These are phyloP conservation scores for Botrytis pseudocinerea DNA, from an alignment of 2,329 filamentous ascomycete species.

Conservation along the genomic window DNA sequence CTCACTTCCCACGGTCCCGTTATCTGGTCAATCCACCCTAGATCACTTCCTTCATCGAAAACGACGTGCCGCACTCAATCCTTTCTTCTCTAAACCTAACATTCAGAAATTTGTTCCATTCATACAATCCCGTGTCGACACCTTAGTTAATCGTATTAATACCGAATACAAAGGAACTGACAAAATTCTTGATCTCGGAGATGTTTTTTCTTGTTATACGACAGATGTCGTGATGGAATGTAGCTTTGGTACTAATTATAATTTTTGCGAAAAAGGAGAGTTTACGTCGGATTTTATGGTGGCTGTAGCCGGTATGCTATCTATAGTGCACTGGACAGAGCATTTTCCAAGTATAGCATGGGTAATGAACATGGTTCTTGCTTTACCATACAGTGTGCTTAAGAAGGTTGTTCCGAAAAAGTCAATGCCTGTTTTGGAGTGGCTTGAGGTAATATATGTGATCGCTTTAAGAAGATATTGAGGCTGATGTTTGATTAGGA, in stretches of 20 bases:
- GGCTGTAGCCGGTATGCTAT: neutral
- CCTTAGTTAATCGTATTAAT: neutral
- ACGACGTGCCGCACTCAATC: conserved; percentile 30
- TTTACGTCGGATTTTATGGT: conserved; percentile 16
- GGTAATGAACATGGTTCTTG: conserved; percentile 3
- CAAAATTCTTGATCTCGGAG: conserved; percentile 6
- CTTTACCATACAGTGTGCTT: conserved; percentile 7
- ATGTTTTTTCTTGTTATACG: conserved; percentile 14
- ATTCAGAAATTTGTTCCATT: conserved; percentile 17
- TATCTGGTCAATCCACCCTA: conserved; percentile 25
- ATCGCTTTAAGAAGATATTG: neutral
- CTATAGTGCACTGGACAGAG: conserved; percentile 12
- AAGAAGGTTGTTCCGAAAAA: conserved; percentile 7
- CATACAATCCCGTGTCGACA: conserved; percentile 17
- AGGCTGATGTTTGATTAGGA: neutral
- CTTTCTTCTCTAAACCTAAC: conserved; percentile 32
- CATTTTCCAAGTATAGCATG: conserved; percentile 9
- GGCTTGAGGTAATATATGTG: conserved; percentile 8
- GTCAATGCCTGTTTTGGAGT: neutral
- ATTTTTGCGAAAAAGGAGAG: conserved; percentile 2
- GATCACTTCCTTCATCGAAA: conserved; percentile 31
- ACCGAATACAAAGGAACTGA: conserved; percentile 12
- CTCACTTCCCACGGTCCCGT: conserved; percentile 11
- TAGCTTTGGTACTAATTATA: conserved; percentile 22
- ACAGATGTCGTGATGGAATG: conserved; percentile 38